Evolutionary conservation across 306 rosid genomes (phyloP), one percentile per base, ranked within the genome.

Genomic region (Ormosia emarginata): DNA sequence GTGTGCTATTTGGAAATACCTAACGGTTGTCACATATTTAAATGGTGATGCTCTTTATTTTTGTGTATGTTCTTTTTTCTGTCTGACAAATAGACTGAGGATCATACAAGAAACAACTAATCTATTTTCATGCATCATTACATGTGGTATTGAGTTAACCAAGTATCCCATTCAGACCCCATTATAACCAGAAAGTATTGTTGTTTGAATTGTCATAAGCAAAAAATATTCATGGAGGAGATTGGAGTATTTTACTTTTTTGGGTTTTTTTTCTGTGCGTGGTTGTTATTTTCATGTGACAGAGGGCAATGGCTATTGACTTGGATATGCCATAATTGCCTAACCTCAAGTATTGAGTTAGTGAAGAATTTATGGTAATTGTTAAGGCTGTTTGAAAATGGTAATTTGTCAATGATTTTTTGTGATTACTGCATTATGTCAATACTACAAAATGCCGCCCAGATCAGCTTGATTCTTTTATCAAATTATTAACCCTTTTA

Each of bases 341-440:
- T 17, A 12, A 33, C 62, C 70, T 66, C 49, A 30, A 63, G 40
- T 34, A 32, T 74, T 72, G 44, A 61, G 84, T 3, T 64, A 18
- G 40, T 4, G 50, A 32, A 81, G 40, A 52, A 81, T 74, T 81
- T 33, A 81, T 75, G 43, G 55, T 8, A 36, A 4, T 61, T 66
- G 53, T 39, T 69, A n/a, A 39, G 58, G 36, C 12, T 36, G 13
- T 7, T 62, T 63, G 10, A 4, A 77, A 76, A 47, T 57, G 30
- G 67, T 37, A 24, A 33, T 68, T 69, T 68, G 12, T 44, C 46
- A 8, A 14, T 67, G 65, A 3, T 58, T 68, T 58, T 68, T n/a
- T 62, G 17, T 50, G 57, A 59, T 37, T 7, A 29, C 18, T 81
- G 62, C 40, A 29, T 81, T 67, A 34, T 34, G 77, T 59, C 37